Percentiles rank a stretch among this genome's conserved stretches.
Evolutionary conservation across 116 monocot genomes (phyloP).

Genomic region (Trichopus zeylanicus): DNA sequence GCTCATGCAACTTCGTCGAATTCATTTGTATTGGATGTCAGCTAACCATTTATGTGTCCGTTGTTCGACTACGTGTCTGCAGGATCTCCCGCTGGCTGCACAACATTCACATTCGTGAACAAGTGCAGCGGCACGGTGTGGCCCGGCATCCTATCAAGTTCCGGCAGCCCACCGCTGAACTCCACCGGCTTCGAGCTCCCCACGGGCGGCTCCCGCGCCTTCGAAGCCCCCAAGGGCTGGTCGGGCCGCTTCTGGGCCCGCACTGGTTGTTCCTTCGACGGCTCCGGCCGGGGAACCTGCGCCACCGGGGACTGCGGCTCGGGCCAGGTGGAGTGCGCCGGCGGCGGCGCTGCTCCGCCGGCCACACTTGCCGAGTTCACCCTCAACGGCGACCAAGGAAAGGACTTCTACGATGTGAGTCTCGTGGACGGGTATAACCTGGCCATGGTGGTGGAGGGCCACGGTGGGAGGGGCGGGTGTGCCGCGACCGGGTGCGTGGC

Average conservation of each 20-base stretch:
- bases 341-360: conserved; percentile 20
- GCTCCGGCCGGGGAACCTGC: conserved; percentile 20
- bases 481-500: conserved; percentile 11
- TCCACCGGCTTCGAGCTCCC: conserved; percentile 45
- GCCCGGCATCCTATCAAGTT: conserved; percentile 44
- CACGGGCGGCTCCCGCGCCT: conserved; percentile 15
- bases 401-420: conserved; percentile 77
- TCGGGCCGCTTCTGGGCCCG: conserved; percentile 51
- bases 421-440: conserved; percentile 69
- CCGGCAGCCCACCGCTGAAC: conserved; percentile 26
- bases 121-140: conserved; percentile 29
- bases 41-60: too few species aligned
- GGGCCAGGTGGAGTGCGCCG: conserved; percentile 15
- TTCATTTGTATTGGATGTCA: too few species aligned
- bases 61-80: too few species aligned
- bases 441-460: conserved; percentile 15
- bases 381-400: conserved; percentile 3
- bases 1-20: too few species aligned
- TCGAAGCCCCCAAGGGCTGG: conserved; percentile 37
- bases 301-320: conserved; percentile 41
- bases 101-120: conserved; percentile 36
- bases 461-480: conserved; percentile 7
- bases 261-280: conserved; percentile 29
- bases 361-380: conserved; percentile 37
- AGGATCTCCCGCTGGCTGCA: too few species aligned